Base-by-base conservation (phyloP, 495 filamentous ascomycete species). In the Xylaria scruposa region DNA sequence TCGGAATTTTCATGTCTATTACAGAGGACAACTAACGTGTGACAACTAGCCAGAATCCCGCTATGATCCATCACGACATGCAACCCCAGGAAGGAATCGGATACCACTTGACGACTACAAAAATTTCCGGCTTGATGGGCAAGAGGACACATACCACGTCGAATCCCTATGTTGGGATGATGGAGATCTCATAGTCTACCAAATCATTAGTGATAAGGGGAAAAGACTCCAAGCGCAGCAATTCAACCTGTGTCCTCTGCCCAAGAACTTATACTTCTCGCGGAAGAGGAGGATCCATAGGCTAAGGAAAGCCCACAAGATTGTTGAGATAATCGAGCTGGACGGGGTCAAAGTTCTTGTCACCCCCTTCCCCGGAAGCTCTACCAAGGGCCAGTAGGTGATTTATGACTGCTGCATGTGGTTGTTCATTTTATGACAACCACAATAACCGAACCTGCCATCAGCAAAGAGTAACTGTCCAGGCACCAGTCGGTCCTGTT, bases 171-270 rank as follows among this genome's bases (percentile, higher is more conserved):
- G 31, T 4, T 61, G 58, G 29, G 33, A 61, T 17, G 58, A 61
- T 40, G 58, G 58, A 61, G 58, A 61, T 12, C 33, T 61, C 33
- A 61, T n/a, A 38, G 19, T 61, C 33, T 61, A 61, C 58, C 31
- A 40, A 3, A 61, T 61, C 1, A 38, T 61, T 4, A 61, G 58
- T 15, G 58, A 40, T 5, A n/a, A 61, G 10, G 58, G 58, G 33
- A 13, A 61, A 19, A 61, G 33, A 40, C 58, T 61, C 5, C 15
- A 61, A n/a, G 58, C 58, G 7, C 58, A 61, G 3, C 58, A 61
- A 31, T 61, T 40, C 40, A 33, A 61, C 17, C 19, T 61, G 2
- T 12, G 58, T 12, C 33, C 12, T 61, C 31, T 61, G 58, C 33
- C 58, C 3, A 12, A 61, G 2, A 38, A 9, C 19, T 31, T 40